Evolutionary conservation across 1,139 yeast species (phyloP).

Genomic region (Diutina siamensis): DNA sequence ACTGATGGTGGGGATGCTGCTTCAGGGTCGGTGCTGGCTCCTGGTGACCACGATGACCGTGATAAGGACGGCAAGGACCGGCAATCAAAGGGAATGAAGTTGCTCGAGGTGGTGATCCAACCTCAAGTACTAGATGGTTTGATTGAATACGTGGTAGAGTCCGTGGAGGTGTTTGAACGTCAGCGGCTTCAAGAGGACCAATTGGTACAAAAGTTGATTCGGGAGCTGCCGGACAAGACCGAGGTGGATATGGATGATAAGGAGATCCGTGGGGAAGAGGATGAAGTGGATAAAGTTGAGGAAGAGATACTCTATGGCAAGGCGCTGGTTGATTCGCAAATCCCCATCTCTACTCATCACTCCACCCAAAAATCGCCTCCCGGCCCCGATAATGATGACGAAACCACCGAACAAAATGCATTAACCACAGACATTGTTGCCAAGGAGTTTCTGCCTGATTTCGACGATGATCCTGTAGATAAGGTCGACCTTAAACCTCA

Average conservation of each 20-base stretch:
- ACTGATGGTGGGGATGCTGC: slow-evolving; percentile 16
- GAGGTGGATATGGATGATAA: not conserved
- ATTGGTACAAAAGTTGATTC: not conserved
- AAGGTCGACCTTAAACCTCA: not conserved
- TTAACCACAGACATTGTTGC: not conserved
- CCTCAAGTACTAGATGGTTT: slow-evolving; percentile 35
- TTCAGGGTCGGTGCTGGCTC: slow-evolving; percentile 16
- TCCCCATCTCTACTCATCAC: not conserved
- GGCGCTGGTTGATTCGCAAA: not conserved
- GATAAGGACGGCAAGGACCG: not conserved
- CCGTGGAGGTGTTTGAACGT: slow-evolving; percentile 30
- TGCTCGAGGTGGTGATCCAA: slow-evolving; percentile 32
- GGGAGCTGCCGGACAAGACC: slow-evolving; percentile 5
- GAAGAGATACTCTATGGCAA: not conserved
- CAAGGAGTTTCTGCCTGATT: not conserved
- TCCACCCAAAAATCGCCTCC: not conserved
- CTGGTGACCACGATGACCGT: not conserved
- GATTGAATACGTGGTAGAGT: slow-evolving; percentile 22
- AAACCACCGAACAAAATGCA: not conserved
- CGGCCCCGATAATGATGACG: not conserved
- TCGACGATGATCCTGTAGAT: not conserved
- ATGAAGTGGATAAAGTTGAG: not conserved
- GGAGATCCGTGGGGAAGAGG: not conserved
- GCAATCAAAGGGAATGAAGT: slow-evolving; percentile 26
- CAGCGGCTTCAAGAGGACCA: slow-evolving; percentile 17